phyloP scores from a whole-genome alignment of 805 yeast genomes.

The Teunomyces cretensis region DNA sequence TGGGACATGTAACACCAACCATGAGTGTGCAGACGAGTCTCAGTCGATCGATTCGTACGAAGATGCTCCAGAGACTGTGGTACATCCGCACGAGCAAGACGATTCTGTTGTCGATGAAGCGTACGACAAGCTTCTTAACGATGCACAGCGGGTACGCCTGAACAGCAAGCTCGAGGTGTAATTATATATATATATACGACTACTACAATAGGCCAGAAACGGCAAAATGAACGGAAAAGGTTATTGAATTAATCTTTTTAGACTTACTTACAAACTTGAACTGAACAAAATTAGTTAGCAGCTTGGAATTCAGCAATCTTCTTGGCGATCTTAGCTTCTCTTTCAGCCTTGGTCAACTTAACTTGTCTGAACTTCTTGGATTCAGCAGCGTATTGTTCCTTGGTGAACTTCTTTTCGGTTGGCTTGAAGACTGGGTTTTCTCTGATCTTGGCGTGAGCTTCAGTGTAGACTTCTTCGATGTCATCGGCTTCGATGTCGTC shows the following conservation, averaged over 20 bases:
- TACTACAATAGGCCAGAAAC: not conserved
- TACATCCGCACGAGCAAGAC: constrained; percentile 3
- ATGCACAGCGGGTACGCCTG: constrained; percentile 63
- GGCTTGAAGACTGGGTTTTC: constrained; percentile 91
- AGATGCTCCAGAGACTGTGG: constrained; percentile 4
- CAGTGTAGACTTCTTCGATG: constrained; percentile 90
- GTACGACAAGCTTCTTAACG: constrained; percentile 68
- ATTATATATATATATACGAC: not conserved
- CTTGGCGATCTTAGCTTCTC: constrained; percentile 83
- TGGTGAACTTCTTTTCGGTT: constrained; percentile 89
- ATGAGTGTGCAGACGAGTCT: constrained; percentile 13
- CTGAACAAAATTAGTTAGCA: constrained; percentile 15
- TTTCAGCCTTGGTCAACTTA: constrained; percentile 90
- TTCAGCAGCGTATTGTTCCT: constrained; percentile 97
- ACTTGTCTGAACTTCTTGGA: constrained; percentile 87
- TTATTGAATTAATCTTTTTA: not conserved
- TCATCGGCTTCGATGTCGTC: constrained; percentile 97
- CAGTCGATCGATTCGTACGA: constrained; percentile 30
- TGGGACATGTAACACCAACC: not conserved
- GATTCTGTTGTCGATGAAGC: constrained; percentile 62
- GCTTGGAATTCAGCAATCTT: constrained; percentile 91
- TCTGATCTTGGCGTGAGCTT: constrained; percentile 95
- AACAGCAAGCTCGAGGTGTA: constrained; percentile 25
- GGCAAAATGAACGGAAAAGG: not conserved
- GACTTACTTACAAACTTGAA: not conserved